Conservation (phyloP, 306 rosid genomes). For the Quercus dentata region DNA sequence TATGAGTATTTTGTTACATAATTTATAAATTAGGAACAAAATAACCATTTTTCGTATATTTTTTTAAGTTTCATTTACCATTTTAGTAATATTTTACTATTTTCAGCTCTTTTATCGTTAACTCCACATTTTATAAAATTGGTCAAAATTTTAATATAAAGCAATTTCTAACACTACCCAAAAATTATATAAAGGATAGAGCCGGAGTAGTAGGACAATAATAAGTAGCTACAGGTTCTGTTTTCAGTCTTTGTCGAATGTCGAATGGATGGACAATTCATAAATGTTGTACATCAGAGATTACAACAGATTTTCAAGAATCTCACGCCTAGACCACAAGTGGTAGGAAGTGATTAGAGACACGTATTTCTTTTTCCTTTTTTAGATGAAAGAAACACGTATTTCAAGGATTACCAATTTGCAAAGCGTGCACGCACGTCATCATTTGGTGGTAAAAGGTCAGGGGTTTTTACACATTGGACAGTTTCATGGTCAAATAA, state of each 20-base stretch:
- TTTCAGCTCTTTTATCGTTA: no score
- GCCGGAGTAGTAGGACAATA: no score
- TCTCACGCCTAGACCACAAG: background rate
- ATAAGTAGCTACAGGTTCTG: background rate
- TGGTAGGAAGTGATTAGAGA: background rate
- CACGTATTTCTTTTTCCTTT: no score
- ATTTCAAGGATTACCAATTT: background rate
- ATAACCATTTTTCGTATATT: accelerated
- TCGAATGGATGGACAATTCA: background rate
- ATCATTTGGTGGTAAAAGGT: background rate
- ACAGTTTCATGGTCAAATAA: background rate
- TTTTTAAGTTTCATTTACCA: no score
- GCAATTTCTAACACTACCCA: no score
- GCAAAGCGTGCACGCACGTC: background rate
- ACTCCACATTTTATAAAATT: no score
- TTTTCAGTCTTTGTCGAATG: background rate
- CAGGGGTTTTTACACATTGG: background rate
- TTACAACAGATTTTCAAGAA: background rate
- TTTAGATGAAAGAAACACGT: background rate
- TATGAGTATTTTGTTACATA: no score
- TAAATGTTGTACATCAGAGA: background rate
- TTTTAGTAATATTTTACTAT: no score
- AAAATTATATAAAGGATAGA: no score
- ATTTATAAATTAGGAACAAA: no score
- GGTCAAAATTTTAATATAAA: no score